Evolutionary conservation across 176 grass and related monocot genomes (phyloP), one percentile per base, ranked within the genome.

Genomic region (Carex littledalei): DNA sequence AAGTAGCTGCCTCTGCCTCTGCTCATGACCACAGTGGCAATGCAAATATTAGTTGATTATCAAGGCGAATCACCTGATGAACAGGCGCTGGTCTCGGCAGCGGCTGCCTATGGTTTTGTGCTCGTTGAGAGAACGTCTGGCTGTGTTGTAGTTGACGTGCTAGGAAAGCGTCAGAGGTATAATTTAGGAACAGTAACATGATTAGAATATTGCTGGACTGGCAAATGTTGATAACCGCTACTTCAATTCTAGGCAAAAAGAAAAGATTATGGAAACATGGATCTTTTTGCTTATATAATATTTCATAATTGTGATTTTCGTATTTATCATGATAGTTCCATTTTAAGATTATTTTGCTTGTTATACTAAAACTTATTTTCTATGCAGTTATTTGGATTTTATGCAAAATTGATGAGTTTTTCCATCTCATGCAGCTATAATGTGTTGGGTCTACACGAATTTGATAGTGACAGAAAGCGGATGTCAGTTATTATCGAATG

Each of bases 51-150:
- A 61, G 88, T 97, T 53, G 73, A 91, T 77, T 97, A 97, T 90
- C 95, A 97, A 80, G 95, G 95, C 21, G 95, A 97, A 77, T 97
- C 95, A 5, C 95, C 95, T 9, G 95, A 97, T 72, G 95, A 97
- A 85, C 92, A 94, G 80, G 92, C 95, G n/a, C 75, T 97, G 78
- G 94, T 97, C 43, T 85, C 87, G 60, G 94, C 94, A 12, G 90
- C 94, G 0, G 94, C 94, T 0, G 92, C 94, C 2, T 97, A 97
- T 67, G 92, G 94, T 43, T 94, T 97, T 79, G 92, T 92, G 72
- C 92, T 97, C 7, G 75, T 97, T 2, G 92, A 97, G 65, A 85
- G 94, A 70, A 97, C 89, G 13, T 97, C 94, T 8, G 94, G 94
- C 17, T 77, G 91, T 88, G 88, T 97, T 80, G 81, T 92, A 17